A percentile compares a stretch with the other conserved stretches of the same genome.
Conservation (phyloP, 1,284 basidiomycete species). For the Jaminaea rosea region DNA sequence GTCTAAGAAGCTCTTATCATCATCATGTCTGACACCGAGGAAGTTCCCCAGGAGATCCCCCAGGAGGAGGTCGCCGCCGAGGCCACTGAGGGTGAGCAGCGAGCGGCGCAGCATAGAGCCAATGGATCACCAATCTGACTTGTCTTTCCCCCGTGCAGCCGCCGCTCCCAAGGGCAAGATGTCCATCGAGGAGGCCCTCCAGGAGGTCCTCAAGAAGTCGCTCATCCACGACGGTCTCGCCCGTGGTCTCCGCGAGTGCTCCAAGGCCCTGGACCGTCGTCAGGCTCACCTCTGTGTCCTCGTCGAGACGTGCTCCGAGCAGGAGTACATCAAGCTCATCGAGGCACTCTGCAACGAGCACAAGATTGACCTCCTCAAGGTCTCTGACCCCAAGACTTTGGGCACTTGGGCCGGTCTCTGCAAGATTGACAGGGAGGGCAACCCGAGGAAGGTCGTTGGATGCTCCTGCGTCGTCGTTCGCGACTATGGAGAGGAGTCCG, state of each 20-base stretch:
- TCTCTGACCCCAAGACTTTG: constrained; percentile 89
- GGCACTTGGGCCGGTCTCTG: constrained; percentile 93
- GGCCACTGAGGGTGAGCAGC: too few relatives aligned
- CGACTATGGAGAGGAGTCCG: constrained; percentile 91
- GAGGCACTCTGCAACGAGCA: constrained; percentile 98
- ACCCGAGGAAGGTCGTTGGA: constrained; percentile 76
- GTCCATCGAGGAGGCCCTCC: constrained; percentile 93
- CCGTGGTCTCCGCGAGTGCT: constrained; percentile 90
- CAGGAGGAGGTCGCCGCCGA: constrained; percentile 60
- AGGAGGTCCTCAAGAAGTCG: constrained; percentile 90
- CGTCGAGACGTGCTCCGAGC: constrained; percentile 97
- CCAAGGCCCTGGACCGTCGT: constrained; percentile 96
- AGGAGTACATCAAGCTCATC: constrained; percentile 99
- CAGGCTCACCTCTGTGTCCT: constrained; percentile 98
- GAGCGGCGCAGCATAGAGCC: too few relatives aligned
- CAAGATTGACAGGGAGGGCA: constrained; percentile 92
- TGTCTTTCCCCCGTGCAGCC: too few relatives aligned
- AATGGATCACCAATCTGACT: too few relatives aligned
- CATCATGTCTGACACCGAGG: constrained; percentile 46
- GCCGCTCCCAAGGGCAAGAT: constrained; percentile 77
- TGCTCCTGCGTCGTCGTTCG: constrained; percentile 87
- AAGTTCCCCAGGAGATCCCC: constrained; percentile 28
- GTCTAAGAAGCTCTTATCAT: constrained; percentile 45
- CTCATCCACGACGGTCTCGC: constrained; percentile 97
- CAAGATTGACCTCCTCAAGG: constrained; percentile 99